Conservation (phyloP, 208 protist species). For the Tritrichomonas musculus region DNA sequence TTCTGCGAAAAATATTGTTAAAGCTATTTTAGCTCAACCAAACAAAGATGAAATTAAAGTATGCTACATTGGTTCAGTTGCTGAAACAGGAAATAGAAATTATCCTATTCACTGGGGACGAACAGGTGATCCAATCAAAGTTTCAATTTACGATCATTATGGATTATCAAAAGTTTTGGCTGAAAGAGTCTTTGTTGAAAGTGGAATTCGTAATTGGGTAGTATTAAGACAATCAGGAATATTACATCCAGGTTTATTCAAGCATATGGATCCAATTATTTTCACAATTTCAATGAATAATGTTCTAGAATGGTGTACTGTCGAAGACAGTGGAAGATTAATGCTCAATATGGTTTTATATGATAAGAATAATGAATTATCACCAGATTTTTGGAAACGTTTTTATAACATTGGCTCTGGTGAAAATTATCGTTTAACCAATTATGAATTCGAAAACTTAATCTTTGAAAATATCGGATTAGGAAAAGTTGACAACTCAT, state of each 20-base stretch:
- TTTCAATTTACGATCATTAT: slow-evolving; percentile 7
- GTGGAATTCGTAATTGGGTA: background rate
- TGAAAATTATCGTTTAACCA: background rate
- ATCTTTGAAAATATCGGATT: background rate
- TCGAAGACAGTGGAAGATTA: background rate
- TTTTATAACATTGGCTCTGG: slow-evolving; percentile 22
- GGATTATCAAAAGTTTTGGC: background rate
- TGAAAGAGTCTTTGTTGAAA: background rate
- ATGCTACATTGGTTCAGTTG: background rate
- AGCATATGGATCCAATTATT: background rate
- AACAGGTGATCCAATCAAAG: background rate
- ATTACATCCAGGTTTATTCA: background rate
- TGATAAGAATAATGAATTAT: background rate
- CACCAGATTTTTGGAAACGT: background rate
- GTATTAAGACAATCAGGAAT: background rate
- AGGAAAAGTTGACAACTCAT: background rate
- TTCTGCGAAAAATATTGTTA: background rate
- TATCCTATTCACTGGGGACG: slow-evolving; percentile 25
- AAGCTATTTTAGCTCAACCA: background rate
- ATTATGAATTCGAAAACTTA: background rate
- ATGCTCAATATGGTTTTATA: background rate
- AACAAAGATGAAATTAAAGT: slow-evolving; percentile 3
- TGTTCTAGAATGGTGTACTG: slow-evolving; percentile 1
- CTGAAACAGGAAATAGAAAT: background rate
- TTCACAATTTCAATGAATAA: background rate